These are phyloP conservation scores for Adansonia madagascariensis DNA, from an alignment of 441 rosid species.

Conservation along the genomic window DNA sequence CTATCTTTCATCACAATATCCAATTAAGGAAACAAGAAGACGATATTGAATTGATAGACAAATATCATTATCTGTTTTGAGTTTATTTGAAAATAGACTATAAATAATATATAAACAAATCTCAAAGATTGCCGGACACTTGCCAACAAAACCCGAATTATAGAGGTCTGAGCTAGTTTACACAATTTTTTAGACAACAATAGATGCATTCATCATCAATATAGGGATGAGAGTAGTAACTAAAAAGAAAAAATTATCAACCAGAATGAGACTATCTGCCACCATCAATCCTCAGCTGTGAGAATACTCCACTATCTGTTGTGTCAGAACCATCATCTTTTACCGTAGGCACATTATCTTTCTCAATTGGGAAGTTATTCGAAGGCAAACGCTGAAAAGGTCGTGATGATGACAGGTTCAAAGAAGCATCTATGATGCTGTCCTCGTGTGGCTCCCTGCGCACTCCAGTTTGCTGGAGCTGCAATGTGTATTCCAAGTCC, in stretches of 20 bases:
- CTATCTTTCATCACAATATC: constrained; percentile 45
- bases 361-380: neutral
- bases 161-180: neutral
- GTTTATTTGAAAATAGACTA: too few relatives aligned
- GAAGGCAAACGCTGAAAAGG: constrained; percentile 32
- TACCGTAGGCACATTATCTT: neutral
- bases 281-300: constrained; percentile 20
- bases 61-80: too few relatives aligned
- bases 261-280: constrained; percentile 25
- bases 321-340: neutral
- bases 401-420: neutral
- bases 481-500: constrained; percentile 52
- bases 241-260: constrained; percentile 7
- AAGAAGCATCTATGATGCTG: constrained; percentile 29
- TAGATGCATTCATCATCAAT: neutral
- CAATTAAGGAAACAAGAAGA: constrained; percentile 53
- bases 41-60: constrained; percentile 37
- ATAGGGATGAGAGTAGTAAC: neutral
- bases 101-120: too few relatives aligned
- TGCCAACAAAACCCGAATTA: neutral
- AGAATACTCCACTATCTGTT: constrained; percentile 26
- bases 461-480: constrained; percentile 35
- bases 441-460: constrained; percentile 40
- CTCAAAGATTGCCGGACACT: neutral
- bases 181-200: neutral